Percentiles rank a stretch among this genome's conserved stretches.
These are phyloP conservation scores for Perkinsus chesapeaki DNA, from an alignment of 169 alveolate species.

Conservation along the genomic window DNA sequence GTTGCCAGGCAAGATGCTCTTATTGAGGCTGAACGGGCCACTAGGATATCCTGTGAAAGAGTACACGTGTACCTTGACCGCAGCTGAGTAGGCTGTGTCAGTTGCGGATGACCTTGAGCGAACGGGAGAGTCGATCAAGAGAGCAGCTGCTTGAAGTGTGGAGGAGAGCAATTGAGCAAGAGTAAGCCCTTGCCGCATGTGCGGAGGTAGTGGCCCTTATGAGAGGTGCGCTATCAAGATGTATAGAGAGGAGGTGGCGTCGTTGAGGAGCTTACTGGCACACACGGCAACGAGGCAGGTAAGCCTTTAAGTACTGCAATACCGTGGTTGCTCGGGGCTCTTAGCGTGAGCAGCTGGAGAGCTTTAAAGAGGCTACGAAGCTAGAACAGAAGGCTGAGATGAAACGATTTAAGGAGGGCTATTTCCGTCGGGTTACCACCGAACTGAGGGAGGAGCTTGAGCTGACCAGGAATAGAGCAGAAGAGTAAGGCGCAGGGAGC, in stretches of 20 bases:
- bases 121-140: not conserved
- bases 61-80: too few species aligned
- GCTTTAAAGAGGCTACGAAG: not conserved
- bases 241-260: not conserved
- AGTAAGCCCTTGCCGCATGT: not conserved
- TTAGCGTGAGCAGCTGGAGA: not conserved
- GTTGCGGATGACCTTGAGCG: not conserved
- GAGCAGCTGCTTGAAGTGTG: not conserved
- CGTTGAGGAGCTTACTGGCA: not conserved
- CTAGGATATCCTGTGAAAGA: not conserved
- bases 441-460: not conserved
- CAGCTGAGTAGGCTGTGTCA: too few species aligned
- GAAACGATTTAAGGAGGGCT: not conserved
- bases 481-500: not conserved
- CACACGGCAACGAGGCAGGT: not conserved
- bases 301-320: not conserved
- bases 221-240: not conserved
- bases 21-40: not conserved
- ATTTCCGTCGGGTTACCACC: not conserved
- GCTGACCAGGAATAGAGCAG: not conserved
- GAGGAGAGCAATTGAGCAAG: not conserved
- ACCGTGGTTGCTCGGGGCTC: not conserved
- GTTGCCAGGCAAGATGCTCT: not conserved
- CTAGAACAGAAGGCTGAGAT: not conserved
- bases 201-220: not conserved